Evolutionary conservation across 164 flowering plant genomes (phyloP).

Genomic region (Nelumbo lutea): DNA sequence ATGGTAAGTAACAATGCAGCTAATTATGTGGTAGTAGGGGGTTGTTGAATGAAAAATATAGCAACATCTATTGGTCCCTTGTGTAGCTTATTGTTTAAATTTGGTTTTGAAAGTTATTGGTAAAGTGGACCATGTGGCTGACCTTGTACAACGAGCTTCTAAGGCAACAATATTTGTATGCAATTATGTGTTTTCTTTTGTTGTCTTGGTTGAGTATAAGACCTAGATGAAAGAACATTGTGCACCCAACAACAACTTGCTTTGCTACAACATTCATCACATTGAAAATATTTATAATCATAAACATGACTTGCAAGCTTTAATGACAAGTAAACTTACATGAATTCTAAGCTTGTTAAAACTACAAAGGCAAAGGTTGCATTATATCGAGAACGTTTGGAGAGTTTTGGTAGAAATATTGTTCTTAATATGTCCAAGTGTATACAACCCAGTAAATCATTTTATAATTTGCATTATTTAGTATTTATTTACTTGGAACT

Average conservation of each 20-base stretch:
- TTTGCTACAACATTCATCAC: slow-evolving; percentile 10
- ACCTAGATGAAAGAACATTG: not conserved
- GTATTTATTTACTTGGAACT: not conserved
- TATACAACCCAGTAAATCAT: no score
- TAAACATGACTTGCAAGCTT: slow-evolving; percentile 4
- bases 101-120: slow-evolving; percentile 7
- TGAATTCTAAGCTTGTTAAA: not conserved
- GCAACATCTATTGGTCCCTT: slow-evolving; percentile 10
- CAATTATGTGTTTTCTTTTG: not conserved
- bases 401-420: no score
- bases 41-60: not conserved
- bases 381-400: no score
- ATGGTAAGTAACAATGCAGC: slow-evolving; percentile 15
- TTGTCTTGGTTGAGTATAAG: not conserved
- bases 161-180: slow-evolving; percentile 3
- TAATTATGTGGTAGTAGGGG: slow-evolving; percentile 3
- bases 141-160: not conserved
- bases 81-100: slow-evolving; percentile 12
- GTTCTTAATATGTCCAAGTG: no score
- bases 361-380: no score
- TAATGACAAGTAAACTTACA: slow-evolving; percentile 2
- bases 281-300: slow-evolving; percentile 4
- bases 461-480: no score
- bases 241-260: not conserved
- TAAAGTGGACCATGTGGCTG: not conserved